Percentiles rank a stretch among this genome's conserved stretches.
Conservation (phyloP, 805 yeast species). For the Blastobotrys robertii region DNA sequence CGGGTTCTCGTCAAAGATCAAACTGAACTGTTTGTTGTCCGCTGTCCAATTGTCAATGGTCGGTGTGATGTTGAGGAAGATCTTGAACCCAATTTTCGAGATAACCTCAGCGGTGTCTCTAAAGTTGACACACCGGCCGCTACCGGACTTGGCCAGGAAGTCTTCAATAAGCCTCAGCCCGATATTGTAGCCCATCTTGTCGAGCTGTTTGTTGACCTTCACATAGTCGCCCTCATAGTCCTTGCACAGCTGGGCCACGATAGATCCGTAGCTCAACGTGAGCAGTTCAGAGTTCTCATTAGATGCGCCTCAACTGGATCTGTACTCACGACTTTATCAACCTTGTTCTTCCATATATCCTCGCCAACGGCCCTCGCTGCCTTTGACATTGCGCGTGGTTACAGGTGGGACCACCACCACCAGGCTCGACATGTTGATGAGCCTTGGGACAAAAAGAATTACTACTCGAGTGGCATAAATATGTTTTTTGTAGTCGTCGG, state of each 20-base stretch:
- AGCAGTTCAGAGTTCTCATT: slow-evolving; percentile 77
- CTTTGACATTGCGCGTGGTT: slow-evolving; percentile 9
- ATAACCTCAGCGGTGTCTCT: slow-evolving; percentile 82
- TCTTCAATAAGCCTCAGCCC: slow-evolving; percentile 90
- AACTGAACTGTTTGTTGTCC: slow-evolving; percentile 65
- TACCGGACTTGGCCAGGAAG: slow-evolving; percentile 79
- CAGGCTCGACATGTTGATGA: too few species aligned
- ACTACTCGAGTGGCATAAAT: neutral
- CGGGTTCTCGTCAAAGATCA: slow-evolving; percentile 77
- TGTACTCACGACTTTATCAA: slow-evolving; percentile 72
- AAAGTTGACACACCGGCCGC: slow-evolving; percentile 69
- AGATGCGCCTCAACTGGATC: slow-evolving; percentile 2
- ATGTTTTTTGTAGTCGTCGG: neutral
- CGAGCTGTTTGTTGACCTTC: slow-evolving; percentile 76
- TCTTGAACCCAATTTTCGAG: slow-evolving; percentile 80
- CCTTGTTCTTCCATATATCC: slow-evolving; percentile 82
- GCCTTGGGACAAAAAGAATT: neutral
- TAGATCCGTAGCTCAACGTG: slow-evolving; percentile 90
- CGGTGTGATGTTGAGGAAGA: slow-evolving; percentile 79
- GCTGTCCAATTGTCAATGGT: slow-evolving; percentile 62
- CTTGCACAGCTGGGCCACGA: slow-evolving; percentile 82
- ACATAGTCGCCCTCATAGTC: slow-evolving; percentile 68
- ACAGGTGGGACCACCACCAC: neutral
- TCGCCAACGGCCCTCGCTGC: slow-evolving; percentile 49
- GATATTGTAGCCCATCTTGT: slow-evolving; percentile 90